Conservation (phyloP, 2,329 filamentous ascomycete species). For the Verticillium tricorpus region DNA sequence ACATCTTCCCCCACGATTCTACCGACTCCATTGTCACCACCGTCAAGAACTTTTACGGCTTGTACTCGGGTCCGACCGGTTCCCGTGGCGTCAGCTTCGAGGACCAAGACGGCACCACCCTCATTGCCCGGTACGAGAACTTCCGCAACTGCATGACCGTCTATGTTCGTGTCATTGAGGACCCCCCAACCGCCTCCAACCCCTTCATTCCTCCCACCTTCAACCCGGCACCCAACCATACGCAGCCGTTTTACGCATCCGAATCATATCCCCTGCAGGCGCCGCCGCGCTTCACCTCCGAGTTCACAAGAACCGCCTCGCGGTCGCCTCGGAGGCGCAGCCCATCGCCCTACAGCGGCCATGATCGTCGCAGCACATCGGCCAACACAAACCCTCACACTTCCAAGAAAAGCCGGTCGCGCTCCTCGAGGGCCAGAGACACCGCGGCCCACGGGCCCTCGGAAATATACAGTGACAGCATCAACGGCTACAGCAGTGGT, state of each 20-base stretch:
- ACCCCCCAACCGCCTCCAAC: slow-evolving; percentile 38
- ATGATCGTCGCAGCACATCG: slow-evolving; percentile 74
- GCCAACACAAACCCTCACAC: slow-evolving; percentile 46
- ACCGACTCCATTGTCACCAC: slow-evolving; percentile 97
- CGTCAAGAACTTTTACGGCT: slow-evolving; percentile 97
- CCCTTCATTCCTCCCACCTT: slow-evolving; percentile 48
- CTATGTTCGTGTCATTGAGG: slow-evolving; percentile 79
- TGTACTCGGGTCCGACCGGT: slow-evolving; percentile 70
- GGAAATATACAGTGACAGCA: slow-evolving; percentile 61
- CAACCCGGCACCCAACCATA: slow-evolving; percentile 43
- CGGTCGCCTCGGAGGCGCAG: slow-evolving; percentile 72
- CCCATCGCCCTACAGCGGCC: slow-evolving; percentile 64
- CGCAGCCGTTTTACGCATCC: slow-evolving; percentile 54
- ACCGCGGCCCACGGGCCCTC: slow-evolving; percentile 38
- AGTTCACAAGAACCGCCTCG: slow-evolving; percentile 64
- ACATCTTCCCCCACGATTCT: slow-evolving; percentile 92
- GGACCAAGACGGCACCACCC: slow-evolving; percentile 79
- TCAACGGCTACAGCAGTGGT: slow-evolving; percentile 80
- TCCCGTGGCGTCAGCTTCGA: slow-evolving; percentile 91
- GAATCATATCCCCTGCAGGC: slow-evolving; percentile 41
- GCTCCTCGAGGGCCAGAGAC: slow-evolving; percentile 64
- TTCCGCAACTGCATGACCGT: slow-evolving; percentile 89
- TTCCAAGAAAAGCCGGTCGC: slow-evolving; percentile 63
- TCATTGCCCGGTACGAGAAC: slow-evolving; percentile 96
- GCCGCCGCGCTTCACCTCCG: slow-evolving; percentile 50